Base-by-base conservation (phyloP, 73 alveolate genomes). In the Durusdinium trenchii region DNA sequence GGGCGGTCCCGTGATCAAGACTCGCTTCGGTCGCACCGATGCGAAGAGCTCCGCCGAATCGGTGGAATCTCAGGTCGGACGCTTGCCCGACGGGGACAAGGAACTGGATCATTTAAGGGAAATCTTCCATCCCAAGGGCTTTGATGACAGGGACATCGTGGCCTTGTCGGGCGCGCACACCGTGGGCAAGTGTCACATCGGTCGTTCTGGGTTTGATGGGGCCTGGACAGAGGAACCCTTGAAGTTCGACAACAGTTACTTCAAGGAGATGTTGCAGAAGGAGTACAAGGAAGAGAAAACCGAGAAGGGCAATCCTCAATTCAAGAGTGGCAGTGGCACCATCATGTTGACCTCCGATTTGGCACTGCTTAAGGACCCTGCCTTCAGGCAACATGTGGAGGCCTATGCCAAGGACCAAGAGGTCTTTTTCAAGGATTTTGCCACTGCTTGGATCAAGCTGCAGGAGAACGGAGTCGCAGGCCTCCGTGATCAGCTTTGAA, bases 111-210 rank as follows among this genome's bases (percentile, higher is more conserved):
- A 87, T 47, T 64, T 87, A 10, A 60, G 95, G 50, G 75, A 87
- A 35, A 60, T 87, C 75, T 87, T 87, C 79, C 43, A 36, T 40
- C 76, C 42, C 81, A 85, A 85, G 92, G 99, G 99, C 95, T 79
- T 94, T 60, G n/a, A 46, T 16, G 99, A 94, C 87, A 84, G 67
- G 78, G 99, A 78, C 73, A 94, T 94, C 38, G 99, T 94, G 14
- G 99, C 95, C 26, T 67, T 94, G 46, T 94, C 99, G 20, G 99
- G 99, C 20, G 99, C 99, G 35, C 99, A 94, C 87, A 79, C 99
- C 18, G 86, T 94, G n/a, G 99, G 99, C 40, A 50, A 47, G 45
- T 90, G 96, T 51, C 96, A 90, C 47, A 48, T 38, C 4, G 96
- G 67, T 12, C 86, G 96, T 48, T 90, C 87, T 6, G 96, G 96